Percentiles rank a stretch among this genome's conserved stretches.
Evolutionary conservation across 345 rosid genomes (phyloP).

Genomic region (Trapa bicornis): DNA sequence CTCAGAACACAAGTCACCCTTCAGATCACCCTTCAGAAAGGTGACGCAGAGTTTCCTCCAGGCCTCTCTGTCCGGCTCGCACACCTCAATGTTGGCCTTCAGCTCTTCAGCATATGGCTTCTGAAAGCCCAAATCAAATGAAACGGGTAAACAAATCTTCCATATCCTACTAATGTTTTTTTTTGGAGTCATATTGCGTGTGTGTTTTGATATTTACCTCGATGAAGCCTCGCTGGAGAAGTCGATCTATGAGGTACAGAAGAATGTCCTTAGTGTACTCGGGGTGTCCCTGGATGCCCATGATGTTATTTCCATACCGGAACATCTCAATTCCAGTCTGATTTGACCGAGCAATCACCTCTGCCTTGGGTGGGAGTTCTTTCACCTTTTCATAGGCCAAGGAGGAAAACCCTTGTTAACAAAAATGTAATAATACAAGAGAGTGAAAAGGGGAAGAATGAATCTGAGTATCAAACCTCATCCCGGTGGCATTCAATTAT

Average conservation of each 20-base stretch:
- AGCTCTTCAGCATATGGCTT: slow-evolving; percentile 29
- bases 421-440: not conserved
- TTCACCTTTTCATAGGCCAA: slow-evolving; percentile 18
- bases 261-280: slow-evolving; percentile 60
- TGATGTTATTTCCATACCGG: slow-evolving; percentile 39
- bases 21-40: slow-evolving; percentile 54
- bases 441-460: not conserved
- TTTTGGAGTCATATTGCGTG: not conserved
- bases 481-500: slow-evolving; percentile 55
- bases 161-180: not conserved
- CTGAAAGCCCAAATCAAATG: slow-evolving; percentile 15
- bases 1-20: slow-evolving; percentile 18
- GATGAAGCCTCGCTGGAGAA: slow-evolving; percentile 23
- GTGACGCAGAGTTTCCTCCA: slow-evolving; percentile 43
- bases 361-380: slow-evolving; percentile 40
- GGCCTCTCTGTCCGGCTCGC: slow-evolving; percentile 37
- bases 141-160: not conserved
- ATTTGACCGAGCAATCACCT: slow-evolving; percentile 41
- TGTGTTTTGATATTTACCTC: slow-evolving; percentile 10
- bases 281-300: slow-evolving; percentile 84
- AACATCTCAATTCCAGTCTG: slow-evolving; percentile 54
- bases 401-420: not conserved
- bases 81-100: slow-evolving; percentile 24
- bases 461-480: slow-evolving; percentile 27
- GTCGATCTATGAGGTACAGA: slow-evolving; percentile 36